Conservation (phyloP, 352 stramenopile genomes). For the Phytopythium vexans region DNA sequence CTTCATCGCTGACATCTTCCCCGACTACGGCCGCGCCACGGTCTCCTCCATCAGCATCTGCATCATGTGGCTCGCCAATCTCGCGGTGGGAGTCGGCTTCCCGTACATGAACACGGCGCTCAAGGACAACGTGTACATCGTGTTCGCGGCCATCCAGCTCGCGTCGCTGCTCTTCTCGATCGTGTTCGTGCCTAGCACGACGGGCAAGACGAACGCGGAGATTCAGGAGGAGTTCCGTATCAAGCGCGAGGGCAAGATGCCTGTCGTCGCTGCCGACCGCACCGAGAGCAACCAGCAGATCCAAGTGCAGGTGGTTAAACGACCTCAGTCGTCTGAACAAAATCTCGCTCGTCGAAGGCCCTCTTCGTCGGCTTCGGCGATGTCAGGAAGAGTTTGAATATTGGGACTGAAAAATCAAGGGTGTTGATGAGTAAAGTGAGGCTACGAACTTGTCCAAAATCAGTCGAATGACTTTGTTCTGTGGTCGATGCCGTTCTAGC, state of each 20-base stretch:
- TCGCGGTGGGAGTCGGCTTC: constrained; percentile 32
- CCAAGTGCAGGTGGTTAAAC: too few relatives aligned
- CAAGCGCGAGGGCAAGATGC: neutral
- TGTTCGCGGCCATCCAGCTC: constrained; percentile 25
- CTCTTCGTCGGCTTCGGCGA: too few relatives aligned
- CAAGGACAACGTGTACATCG: constrained; percentile 26
- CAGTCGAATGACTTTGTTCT: too few relatives aligned
- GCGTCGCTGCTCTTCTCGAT: constrained; percentile 25
- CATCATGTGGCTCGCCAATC: constrained; percentile 21
- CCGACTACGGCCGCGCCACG: constrained; percentile 31
- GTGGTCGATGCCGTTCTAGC: too few relatives aligned
- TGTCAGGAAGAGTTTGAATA: too few relatives aligned
- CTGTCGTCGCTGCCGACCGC: neutral
- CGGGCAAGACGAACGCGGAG: constrained; percentile 50
- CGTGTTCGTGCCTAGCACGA: constrained; percentile 47
- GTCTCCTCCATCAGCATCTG: constrained; percentile 30
- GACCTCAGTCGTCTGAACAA: too few relatives aligned
- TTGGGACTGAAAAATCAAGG: too few relatives aligned
- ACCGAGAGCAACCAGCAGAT: neutral
- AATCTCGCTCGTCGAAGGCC: too few relatives aligned
- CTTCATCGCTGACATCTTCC: constrained; percentile 49
- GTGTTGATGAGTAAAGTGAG: too few relatives aligned
- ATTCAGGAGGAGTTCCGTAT: constrained; percentile 35
- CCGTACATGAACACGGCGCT: constrained; percentile 33
- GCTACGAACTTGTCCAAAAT: too few relatives aligned